Conservation (phyloP, 768 basidiomycete genomes). For the Hygrophoropsis aurantiaca region DNA sequence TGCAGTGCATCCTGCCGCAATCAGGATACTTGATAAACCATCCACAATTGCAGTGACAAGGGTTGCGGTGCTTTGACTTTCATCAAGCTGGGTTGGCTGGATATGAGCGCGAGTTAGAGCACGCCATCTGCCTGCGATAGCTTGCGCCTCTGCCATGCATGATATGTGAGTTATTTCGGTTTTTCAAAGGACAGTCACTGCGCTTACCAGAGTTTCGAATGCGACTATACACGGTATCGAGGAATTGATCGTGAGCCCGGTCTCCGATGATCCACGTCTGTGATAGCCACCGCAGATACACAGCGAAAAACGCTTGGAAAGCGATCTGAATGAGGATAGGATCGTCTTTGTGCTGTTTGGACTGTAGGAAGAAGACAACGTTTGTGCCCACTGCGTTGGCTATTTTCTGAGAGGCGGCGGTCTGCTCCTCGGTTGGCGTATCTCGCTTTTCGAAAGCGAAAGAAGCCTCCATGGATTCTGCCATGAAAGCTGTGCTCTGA, state of each 20-base stretch:
- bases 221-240: conserved; percentile 30
- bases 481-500: conserved; percentile 47
- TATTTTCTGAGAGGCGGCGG: conserved; percentile 17
- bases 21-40: conserved; percentile 27
- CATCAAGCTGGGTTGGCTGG: conserved; percentile 20
- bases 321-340: conserved; percentile 38
- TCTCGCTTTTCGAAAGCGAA: conserved; percentile 27
- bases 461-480: conserved; percentile 46
- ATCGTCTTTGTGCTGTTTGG: conserved; percentile 30
- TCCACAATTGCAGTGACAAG: conserved; percentile 21
- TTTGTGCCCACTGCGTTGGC: conserved; percentile 16
- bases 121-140: conserved; percentile 45
- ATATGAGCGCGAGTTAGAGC: conserved; percentile 37
- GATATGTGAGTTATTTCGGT: background rate
- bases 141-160: conserved; percentile 37
- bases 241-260: conserved; percentile 17
- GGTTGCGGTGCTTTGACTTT: conserved; percentile 20
- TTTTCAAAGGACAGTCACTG: background rate
- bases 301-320: conserved; percentile 29
- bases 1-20: conserved; percentile 24
- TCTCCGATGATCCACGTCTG: conserved; percentile 31
- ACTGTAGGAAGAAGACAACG: conserved; percentile 26
- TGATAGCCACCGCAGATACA: conserved; percentile 26
- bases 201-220: conserved; percentile 36
- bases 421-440: conserved; percentile 19